phyloP scores from a whole-genome alignment of 176 grass and related monocot genomes.

The Dendrocalamus sinicus region DNA sequence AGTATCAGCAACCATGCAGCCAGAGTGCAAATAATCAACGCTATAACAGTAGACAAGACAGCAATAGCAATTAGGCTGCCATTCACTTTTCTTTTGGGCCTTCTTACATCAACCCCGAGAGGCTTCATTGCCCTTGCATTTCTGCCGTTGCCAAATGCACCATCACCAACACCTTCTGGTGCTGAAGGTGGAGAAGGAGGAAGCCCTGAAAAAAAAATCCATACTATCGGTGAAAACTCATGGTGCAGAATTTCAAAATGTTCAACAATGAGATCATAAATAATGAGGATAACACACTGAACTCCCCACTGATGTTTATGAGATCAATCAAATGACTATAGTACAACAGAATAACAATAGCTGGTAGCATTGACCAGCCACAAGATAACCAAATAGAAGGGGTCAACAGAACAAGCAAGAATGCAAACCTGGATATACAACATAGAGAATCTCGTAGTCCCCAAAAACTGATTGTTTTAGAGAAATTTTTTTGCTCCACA shows the following conservation, averaged over 20 bases:
- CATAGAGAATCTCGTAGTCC: conserved; percentile 81
- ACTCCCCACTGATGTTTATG: not conserved
- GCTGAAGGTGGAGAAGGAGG: conserved; percentile 86
- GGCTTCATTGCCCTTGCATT: conserved; percentile 88
- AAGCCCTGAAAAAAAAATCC: conserved; percentile 75
- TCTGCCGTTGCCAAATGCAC: conserved; percentile 58
- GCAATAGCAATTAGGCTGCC: conserved; percentile 71
- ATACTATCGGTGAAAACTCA: conserved; percentile 28
- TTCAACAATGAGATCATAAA: not conserved
- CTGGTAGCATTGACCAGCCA: conserved; percentile 25
- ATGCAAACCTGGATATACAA: conserved; percentile 90
- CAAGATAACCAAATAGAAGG: conserved; percentile 40
- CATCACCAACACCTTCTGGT: conserved; percentile 51
- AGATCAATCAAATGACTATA: conserved; percentile 32
- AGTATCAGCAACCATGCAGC: conserved; percentile 71
- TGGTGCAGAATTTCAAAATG: conserved; percentile 17
- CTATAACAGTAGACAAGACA: conserved; percentile 72
- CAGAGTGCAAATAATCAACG: conserved; percentile 67
- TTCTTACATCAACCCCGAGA: conserved; percentile 74
- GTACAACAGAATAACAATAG: not conserved
- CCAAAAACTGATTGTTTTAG: conserved; percentile 76
- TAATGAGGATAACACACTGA: conserved; percentile 9
- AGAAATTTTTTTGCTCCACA: conserved; percentile 78
- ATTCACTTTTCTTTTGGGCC: conserved; percentile 61
- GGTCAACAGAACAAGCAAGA: not conserved